Conservation (phyloP, 2,329 filamentous ascomycete genomes). For the Chrysoporthe puriensis region DNA sequence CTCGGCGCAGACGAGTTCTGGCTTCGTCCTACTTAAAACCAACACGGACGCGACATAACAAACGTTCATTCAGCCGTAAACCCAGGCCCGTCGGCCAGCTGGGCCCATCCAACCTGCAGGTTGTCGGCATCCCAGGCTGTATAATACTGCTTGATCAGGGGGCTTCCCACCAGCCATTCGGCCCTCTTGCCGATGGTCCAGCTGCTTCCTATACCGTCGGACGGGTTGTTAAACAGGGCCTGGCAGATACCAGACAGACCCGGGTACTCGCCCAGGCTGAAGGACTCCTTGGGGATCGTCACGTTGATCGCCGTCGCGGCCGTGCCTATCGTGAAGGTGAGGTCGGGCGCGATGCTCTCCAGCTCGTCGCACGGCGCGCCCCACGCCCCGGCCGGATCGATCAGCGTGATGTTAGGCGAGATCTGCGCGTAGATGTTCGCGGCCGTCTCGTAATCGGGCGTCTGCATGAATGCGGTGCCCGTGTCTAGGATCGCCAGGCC, state of each 20-base stretch:
- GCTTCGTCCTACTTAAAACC: no score
- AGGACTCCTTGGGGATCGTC: conserved; percentile 36
- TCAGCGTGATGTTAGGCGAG: conserved; percentile 36
- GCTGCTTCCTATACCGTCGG: conserved; percentile 21
- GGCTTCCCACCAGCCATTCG: conserved; percentile 40
- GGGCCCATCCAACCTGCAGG: conserved; percentile 33
- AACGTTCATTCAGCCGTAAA: background rate
- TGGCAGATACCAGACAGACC: conserved; percentile 38
- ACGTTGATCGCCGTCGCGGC: conserved; percentile 33
- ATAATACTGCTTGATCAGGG: conserved; percentile 41
- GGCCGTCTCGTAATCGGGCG: conserved; percentile 37
- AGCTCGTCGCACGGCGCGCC: conserved; percentile 39
- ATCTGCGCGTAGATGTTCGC: conserved; percentile 38
- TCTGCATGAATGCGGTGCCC: conserved; percentile 38
- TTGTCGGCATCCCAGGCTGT: conserved; percentile 41
- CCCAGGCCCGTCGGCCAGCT: conserved; percentile 19
- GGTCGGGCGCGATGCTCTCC: conserved; percentile 34
- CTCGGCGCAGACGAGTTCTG: background rate
- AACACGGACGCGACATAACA: background rate
- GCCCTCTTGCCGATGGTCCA: conserved; percentile 28
- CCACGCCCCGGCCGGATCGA: conserved; percentile 39
- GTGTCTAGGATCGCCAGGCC: conserved; percentile 38
- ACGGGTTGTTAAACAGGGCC: conserved; percentile 37
- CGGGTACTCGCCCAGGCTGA: conserved; percentile 41
- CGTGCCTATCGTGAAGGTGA: conserved; percentile 38